Conservation (phyloP, 2,329 filamentous ascomycete genomes). For the Arthrobotrys sinensis region DNA sequence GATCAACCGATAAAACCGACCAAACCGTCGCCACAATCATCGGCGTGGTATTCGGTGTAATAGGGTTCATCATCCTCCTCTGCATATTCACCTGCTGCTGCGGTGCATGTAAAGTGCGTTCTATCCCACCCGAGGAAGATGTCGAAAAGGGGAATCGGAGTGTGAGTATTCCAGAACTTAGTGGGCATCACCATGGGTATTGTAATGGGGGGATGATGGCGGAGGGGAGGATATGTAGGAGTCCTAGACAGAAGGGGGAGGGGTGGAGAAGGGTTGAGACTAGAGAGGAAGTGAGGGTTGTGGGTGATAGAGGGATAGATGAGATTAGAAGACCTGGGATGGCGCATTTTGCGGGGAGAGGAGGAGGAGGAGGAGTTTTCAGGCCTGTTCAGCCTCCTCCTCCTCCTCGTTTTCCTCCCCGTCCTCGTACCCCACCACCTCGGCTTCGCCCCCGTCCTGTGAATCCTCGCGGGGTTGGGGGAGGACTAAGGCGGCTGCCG, state of each 20-base stretch:
- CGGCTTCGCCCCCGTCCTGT: not conserved
- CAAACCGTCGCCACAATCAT: conserved; percentile 55
- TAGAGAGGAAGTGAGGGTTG: conserved; percentile 23
- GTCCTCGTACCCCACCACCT: not conserved
- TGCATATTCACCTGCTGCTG: conserved; percentile 58
- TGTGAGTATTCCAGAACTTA: conserved; percentile 3
- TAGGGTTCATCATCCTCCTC: conserved; percentile 48
- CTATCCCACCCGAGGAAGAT: conserved; percentile 5
- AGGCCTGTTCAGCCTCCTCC: not conserved
- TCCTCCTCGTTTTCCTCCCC: not conserved
- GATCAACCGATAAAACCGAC: conserved; percentile 30
- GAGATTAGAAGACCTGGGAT: conserved; percentile 11
- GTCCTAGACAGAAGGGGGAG: not conserved
- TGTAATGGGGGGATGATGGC: not conserved
- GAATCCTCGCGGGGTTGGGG: not conserved
- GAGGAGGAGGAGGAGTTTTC: not conserved
- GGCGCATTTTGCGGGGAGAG: conserved; percentile 2
- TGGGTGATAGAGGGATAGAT: conserved; percentile 15
- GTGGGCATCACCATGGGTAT: not conserved
- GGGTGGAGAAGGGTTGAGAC: conserved; percentile 24
- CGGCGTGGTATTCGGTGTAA: conserved; percentile 60
- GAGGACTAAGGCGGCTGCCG: not conserved
- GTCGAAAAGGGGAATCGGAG: conserved; percentile 17
- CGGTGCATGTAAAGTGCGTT: conserved; percentile 33
- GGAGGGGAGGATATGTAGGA: not conserved